Evolutionary conservation across 2,329 filamentous ascomycete genomes (phyloP).

Genomic region (Fusarium sp.): DNA sequence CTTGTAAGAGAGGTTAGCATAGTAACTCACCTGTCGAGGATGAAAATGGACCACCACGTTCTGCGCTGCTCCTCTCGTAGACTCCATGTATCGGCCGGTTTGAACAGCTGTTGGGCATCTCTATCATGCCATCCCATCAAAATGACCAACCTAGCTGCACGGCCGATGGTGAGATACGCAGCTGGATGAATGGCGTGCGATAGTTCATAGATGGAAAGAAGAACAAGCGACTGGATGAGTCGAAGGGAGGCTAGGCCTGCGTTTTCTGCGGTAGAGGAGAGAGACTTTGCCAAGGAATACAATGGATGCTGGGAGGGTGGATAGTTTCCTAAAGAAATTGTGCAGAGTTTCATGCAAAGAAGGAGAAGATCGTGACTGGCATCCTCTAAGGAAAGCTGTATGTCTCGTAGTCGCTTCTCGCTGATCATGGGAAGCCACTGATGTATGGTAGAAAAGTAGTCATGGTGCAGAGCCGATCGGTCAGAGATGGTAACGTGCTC

Average conservation of each 20-base stretch:
- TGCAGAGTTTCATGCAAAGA: constrained; percentile 34
- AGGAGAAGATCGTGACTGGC: constrained; percentile 23
- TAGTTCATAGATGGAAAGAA: constrained; percentile 27
- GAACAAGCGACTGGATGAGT: constrained; percentile 27
- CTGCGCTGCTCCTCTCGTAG: constrained; percentile 32
- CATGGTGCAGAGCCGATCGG: background rate
- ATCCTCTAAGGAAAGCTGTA: background rate
- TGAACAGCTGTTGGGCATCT: constrained; percentile 20
- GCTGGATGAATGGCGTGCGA: constrained; percentile 31
- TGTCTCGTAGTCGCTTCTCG: constrained; percentile 21
- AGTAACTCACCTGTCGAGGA: constrained; percentile 31
- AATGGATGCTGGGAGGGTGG: constrained; percentile 4
- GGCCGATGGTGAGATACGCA: constrained; percentile 31
- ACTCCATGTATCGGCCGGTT: constrained; percentile 26
- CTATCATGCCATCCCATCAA: constrained; percentile 29
- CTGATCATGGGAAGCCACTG: constrained; percentile 32
- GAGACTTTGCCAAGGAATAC: constrained; percentile 13
- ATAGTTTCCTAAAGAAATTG: background rate
- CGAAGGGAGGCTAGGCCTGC: constrained; percentile 24
- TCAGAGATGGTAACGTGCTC: background rate
- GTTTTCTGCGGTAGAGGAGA: constrained; percentile 19
- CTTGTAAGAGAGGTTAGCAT: background rate
- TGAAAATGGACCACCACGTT: constrained; percentile 35
- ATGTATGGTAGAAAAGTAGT: constrained; percentile 28
- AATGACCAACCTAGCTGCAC: constrained; percentile 28